A percentile compares a stretch with the other conserved stretches of the same genome.
phyloP scores from a whole-genome alignment of 2,329 filamentous ascomycete genomes.

The Pleomassaria siparia region DNA sequence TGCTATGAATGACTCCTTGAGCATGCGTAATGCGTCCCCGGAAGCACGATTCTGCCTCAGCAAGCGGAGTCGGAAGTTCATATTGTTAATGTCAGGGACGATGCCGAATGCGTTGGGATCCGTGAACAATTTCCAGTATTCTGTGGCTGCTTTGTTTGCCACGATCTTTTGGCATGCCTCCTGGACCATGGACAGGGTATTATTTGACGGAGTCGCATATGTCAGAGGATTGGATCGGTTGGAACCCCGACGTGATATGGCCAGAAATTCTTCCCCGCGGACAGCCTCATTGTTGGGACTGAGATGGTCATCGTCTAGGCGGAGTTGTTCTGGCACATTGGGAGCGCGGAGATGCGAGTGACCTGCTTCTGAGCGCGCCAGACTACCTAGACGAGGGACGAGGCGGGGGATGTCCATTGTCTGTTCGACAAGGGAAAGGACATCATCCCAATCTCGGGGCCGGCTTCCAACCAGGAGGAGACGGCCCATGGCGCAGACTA shows the following conservation, averaged over 20 bases:
- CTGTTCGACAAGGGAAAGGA: constrained; percentile 77
- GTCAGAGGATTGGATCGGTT: constrained; percentile 34
- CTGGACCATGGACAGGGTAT: constrained; percentile 69
- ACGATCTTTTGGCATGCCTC: constrained; percentile 63
- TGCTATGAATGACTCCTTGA: constrained; percentile 46
- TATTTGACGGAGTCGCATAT: constrained; percentile 54
- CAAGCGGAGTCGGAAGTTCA: constrained; percentile 66
- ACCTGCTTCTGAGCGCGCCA: constrained; percentile 27
- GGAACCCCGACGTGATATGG: constrained; percentile 19
- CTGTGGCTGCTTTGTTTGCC: constrained; percentile 62
- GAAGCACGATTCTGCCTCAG: constrained; percentile 69
- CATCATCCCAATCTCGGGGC: constrained; percentile 66
- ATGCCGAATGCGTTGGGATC: constrained; percentile 56
- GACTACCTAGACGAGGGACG: constrained; percentile 41
- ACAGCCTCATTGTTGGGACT: constrained; percentile 17
- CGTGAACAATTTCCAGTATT: constrained; percentile 79
- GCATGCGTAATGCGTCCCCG: constrained; percentile 58
- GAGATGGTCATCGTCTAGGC: constrained; percentile 32
- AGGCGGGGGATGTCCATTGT: constrained; percentile 73
- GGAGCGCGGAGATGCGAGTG: constrained; percentile 40
- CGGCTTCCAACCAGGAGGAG: constrained; percentile 67
- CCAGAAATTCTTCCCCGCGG: constrained; percentile 38
- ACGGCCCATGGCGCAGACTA: constrained; percentile 80
- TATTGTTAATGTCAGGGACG: constrained; percentile 71
- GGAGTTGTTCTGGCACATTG: constrained; percentile 27